These are phyloP conservation scores for Aspergillus pseudoterreus DNA, from an alignment of 2,329 filamentous ascomycete species.

Conservation along the genomic window DNA sequence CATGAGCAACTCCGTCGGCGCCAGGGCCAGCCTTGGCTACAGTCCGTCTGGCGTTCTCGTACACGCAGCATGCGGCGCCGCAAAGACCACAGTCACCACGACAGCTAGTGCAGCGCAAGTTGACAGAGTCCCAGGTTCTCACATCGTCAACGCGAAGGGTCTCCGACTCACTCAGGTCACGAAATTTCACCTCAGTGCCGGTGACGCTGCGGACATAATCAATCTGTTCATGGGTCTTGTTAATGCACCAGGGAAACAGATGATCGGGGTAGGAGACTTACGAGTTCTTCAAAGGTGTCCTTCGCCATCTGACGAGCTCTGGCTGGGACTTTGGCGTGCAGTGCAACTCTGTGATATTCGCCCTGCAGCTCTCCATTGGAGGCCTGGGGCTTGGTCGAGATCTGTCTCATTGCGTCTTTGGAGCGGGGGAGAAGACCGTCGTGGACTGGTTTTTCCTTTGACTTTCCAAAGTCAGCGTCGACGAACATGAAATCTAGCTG, in stretches of 20 bases:
- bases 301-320: neutral
- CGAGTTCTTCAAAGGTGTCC: constrained; percentile 8
- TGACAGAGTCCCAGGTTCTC: constrained; percentile 28
- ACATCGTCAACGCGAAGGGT: constrained; percentile 9
- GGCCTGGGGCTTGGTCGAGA: neutral
- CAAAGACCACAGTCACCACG: constrained; percentile 26
- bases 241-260: neutral
- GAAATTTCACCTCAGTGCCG: constrained; percentile 7
- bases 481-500: constrained; percentile 11
- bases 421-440: neutral
- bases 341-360: neutral
- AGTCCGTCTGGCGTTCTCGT: constrained; percentile 12
- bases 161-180: neutral
- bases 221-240: constrained; percentile 3
- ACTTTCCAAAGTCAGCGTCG: constrained; percentile 8
- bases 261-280: neutral
- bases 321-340: neutral
- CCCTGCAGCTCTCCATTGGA: neutral
- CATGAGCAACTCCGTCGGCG: constrained; percentile 8
- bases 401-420: neutral
- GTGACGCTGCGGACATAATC: constrained; percentile 15
- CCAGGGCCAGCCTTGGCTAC: constrained; percentile 11
- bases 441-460: neutral
- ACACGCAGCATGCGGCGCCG: constrained; percentile 30
- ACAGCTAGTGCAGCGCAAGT: constrained; percentile 31